Evolutionary conservation across 2,329 filamentous ascomycete species (phyloP).

Genomic region (Ophiostoma sp.): DNA sequence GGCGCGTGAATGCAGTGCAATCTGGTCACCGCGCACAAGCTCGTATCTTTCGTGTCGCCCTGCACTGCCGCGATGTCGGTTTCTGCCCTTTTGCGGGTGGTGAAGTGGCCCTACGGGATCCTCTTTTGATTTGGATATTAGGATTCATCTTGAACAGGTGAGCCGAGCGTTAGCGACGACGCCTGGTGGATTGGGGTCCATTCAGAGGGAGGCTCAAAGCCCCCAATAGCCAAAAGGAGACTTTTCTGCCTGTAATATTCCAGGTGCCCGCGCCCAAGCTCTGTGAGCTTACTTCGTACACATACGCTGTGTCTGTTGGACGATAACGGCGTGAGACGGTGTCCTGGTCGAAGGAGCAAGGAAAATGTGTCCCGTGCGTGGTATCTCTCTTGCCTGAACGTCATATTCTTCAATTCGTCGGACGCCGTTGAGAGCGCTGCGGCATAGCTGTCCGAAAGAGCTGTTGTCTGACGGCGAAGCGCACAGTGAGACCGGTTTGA

Average conservation of each 20-base stretch:
- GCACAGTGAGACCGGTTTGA: not conserved
- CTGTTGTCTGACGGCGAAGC: not conserved
- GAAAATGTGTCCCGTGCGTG: not conserved
- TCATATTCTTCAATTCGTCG: not conserved
- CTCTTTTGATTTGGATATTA: not conserved
- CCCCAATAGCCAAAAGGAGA: not conserved
- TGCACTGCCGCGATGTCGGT: slow-evolving; percentile 19
- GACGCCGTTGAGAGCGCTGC: not conserved
- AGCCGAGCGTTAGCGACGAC: not conserved
- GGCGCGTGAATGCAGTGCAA: not conserved
- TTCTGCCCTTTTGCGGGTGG: not conserved
- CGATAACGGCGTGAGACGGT: not conserved
- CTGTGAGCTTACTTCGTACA: not conserved
- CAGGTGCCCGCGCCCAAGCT: not conserved
- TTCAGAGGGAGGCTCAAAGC: not conserved
- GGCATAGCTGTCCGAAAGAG: not conserved
- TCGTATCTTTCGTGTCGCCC: slow-evolving; percentile 1
- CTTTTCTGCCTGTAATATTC: not conserved
- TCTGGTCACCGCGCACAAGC: not conserved
- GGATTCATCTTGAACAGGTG: not conserved
- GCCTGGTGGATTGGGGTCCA: not conserved
- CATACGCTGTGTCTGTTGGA: not conserved
- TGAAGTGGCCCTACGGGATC: not conserved
- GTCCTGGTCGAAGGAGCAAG: not conserved
- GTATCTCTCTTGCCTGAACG: not conserved